Evolutionary conservation across 2,329 filamentous ascomycete species (phyloP), one percentile per base, ranked within the genome.

Genomic region (Aspergillus persii): DNA sequence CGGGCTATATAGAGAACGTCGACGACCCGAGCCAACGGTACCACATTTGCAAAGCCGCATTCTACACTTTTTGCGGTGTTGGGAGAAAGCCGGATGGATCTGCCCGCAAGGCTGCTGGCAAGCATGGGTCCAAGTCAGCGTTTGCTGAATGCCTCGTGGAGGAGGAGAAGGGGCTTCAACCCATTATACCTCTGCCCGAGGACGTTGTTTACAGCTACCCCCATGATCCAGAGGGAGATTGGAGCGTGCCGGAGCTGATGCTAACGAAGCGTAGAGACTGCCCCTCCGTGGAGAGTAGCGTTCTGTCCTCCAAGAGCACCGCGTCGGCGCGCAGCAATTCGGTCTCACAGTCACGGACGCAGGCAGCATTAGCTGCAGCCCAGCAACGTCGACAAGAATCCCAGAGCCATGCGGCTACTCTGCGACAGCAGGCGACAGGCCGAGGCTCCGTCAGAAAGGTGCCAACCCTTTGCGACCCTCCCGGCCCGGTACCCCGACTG

Each of bases 181-280:
- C 80, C 1, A 61, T 77, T 2, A 76, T 82, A 50, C 80, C 80
- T 4, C 63, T 82, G 26, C 77, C 80, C 0, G 64, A 70, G 23
- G 78, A 80, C 57, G 73, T 76, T 46, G 76, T 82, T 8, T 82
- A 82, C 66, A 74, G 69, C 62, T 78, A 77, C 62, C 77, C 78
- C 48, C 71, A 73, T 56, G 70, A 74, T 46, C 59, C 68, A 1
- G 71, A 77, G 4, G 74, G 75, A 4, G 78, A 80, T 53, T 79
- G 77, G 76, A 76, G 77, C 57, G 57, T 68, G 9, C 65, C 67
- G 9, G 62, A 65, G 56, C 59, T 68, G 61, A 48, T 62, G 23
- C 30, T 66, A 44, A 18, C 63, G 30, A 27, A 60, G 3, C 68
- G 68, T 7, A 61, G 62, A 15, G 66, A 72, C 11, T 71, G 72